Conservation (phyloP, 768 basidiomycete genomes). For the Tricholoma matsutake region DNA sequence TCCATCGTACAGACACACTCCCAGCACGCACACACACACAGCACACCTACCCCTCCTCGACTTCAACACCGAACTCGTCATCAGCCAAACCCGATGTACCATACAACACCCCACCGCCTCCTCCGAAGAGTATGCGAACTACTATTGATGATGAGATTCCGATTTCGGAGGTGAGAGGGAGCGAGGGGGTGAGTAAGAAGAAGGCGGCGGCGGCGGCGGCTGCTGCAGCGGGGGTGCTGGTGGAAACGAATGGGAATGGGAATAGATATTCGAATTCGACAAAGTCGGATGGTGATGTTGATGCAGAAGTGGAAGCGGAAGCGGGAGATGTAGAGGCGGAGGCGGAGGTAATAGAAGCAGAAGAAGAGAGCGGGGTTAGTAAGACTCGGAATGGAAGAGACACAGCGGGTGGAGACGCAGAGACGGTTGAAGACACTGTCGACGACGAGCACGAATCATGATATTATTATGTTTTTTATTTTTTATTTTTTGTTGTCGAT, state of each 20-base stretch:
- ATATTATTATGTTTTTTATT: no score
- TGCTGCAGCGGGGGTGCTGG: slow-evolving; percentile 11
- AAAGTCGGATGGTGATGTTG: slow-evolving; percentile 25
- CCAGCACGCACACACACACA: slow-evolving; percentile 11
- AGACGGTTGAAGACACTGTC: no score
- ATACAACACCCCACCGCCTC: not conserved
- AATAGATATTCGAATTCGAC: no score
- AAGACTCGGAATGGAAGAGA: not conserved
- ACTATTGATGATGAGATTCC: slow-evolving; percentile 17
- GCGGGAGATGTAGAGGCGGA: slow-evolving; percentile 36
- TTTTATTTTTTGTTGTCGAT: not conserved
- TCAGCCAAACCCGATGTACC: not conserved
- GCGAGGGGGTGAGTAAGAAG: slow-evolving; percentile 1
- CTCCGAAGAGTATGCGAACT: not conserved
- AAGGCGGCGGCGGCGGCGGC: not conserved
- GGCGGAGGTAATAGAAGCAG: slow-evolving; percentile 24
- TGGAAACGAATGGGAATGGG: not conserved
- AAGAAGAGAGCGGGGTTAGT: not conserved
- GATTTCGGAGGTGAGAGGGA: slow-evolving; percentile 26
- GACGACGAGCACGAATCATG: no score
- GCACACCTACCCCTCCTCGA: slow-evolving; percentile 6
- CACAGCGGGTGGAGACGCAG: no score
- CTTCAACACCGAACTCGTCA: slow-evolving; percentile 1
- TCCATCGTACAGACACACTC: slow-evolving; percentile 16
- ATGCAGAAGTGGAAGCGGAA: slow-evolving; percentile 31